Evolutionary conservation across 2,329 filamentous ascomycete species (phyloP).

Genomic region (Hymenoscyphus salicellus): DNA sequence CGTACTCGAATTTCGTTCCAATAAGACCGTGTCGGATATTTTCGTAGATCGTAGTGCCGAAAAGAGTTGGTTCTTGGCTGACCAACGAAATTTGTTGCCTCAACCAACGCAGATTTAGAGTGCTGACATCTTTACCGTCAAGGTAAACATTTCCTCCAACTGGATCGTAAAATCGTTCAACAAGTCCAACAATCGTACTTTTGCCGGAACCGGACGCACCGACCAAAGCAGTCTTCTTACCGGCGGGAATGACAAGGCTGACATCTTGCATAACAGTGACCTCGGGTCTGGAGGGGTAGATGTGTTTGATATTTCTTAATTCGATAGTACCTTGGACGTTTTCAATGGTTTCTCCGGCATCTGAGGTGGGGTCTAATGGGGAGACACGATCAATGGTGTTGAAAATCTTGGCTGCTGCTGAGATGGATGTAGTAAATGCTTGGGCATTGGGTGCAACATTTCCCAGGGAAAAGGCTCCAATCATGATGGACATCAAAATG

Average conservation of each 20-base stretch:
- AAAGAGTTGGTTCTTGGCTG: slow-evolving; percentile 88
- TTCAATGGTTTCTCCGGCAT: slow-evolving; percentile 70
- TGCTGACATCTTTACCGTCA: slow-evolving; percentile 78
- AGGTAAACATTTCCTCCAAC: slow-evolving; percentile 75
- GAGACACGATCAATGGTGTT: slow-evolving; percentile 87
- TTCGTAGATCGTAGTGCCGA: slow-evolving; percentile 81
- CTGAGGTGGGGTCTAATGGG: slow-evolving; percentile 73
- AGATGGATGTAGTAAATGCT: slow-evolving; percentile 78
- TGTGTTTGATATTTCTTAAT: slow-evolving; percentile 79
- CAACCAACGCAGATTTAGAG: slow-evolving; percentile 83
- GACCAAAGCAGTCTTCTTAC: slow-evolving; percentile 89
- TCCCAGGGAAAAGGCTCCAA: slow-evolving; percentile 86
- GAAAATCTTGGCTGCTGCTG: slow-evolving; percentile 88
- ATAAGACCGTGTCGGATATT: slow-evolving; percentile 92
- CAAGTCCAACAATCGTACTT: slow-evolving; percentile 86
- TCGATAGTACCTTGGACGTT: slow-evolving; percentile 74
- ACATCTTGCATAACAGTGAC: slow-evolving; percentile 86
- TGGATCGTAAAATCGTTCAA: slow-evolving; percentile 92
- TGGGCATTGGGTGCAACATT: slow-evolving; percentile 83
- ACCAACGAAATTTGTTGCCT: slow-evolving; percentile 90
- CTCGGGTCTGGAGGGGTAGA: slow-evolving; percentile 90
- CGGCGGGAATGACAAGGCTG: slow-evolving; percentile 74
- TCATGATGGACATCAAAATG: slow-evolving; percentile 86
- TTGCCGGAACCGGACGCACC: slow-evolving; percentile 94
- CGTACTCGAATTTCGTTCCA: slow-evolving; percentile 72